Conservation (phyloP, 2,329 filamentous ascomycete genomes). For the Trichoderma afroharzianum region DNA sequence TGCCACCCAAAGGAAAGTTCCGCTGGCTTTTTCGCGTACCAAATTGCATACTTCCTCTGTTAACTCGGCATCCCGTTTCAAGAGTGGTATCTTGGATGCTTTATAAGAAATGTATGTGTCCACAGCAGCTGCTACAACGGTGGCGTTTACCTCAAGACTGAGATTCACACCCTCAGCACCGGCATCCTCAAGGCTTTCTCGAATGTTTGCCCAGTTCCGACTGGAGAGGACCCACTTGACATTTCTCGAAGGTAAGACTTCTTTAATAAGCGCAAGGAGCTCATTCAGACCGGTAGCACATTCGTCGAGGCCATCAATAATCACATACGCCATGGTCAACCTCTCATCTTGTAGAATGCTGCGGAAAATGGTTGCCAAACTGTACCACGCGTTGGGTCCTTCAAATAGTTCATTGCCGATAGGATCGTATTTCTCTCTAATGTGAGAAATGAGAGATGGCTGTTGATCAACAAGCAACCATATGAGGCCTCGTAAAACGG, state of each 20-base stretch:
- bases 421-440: slow-evolving; percentile 34
- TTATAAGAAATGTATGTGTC: background rate
- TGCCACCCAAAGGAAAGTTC: slow-evolving; percentile 29
- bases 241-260: slow-evolving; percentile 22
- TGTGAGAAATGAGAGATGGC: slow-evolving; percentile 31
- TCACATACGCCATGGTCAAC: slow-evolving; percentile 29
- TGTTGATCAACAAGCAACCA: slow-evolving; percentile 36
- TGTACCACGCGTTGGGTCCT: slow-evolving; percentile 34
- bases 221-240: slow-evolving; percentile 13
- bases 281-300: slow-evolving; percentile 26
- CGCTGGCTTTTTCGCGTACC: slow-evolving; percentile 32
- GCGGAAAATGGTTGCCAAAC: slow-evolving; percentile 37
- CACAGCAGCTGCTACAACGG: background rate
- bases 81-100: background rate
- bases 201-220: background rate
- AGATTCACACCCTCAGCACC: background rate
- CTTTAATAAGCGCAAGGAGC: slow-evolving; percentile 36
- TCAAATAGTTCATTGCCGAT: slow-evolving; percentile 37
- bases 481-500: slow-evolving; percentile 43
- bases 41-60: slow-evolving; percentile 7
- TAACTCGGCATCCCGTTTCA: slow-evolving; percentile 1
- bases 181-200: slow-evolving; percentile 16
- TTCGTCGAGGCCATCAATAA: slow-evolving; percentile 48
- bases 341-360: slow-evolving; percentile 37
- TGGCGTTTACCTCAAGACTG: background rate